Evolutionary conservation across 139 green algal genomes (phyloP), one percentile per base, ranked within the genome.

Genomic region (Asterochloris erici): DNA sequence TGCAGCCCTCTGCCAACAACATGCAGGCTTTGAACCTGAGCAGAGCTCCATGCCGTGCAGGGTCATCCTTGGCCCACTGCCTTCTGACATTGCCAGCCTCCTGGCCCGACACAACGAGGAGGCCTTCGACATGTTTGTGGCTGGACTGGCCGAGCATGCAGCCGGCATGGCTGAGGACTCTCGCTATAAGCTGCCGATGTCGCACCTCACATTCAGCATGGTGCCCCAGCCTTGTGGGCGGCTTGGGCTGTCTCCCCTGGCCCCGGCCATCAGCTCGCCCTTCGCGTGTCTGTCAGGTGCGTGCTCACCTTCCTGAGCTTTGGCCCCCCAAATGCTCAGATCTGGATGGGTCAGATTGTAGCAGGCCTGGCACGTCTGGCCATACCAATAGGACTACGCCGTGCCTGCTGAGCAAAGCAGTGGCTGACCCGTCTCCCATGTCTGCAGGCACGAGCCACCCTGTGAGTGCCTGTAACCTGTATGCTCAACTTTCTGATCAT

Each of bases 261-360:
- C 6, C 62, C 47, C 68, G 63, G 27, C 82, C 15, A 77, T 85
- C 14, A 86, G 82, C 73, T 89, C 83, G 12, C 89, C 89, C 24
- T 92, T 88, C 68, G 83, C 82, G 29, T 78, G 73, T 1, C 83
- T 92, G 17, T 79, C 78, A 63, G 89, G 89, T 23, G 10, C 17
- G 9, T 47, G 16, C 2, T 76, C 4, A 71, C 2, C 21, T 76
- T n/a, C 19, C 70, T 54, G n/a, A 76, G 70, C 23, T 19, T 14
- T 54, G 38, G 6, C 2, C 4, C 38, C 38, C 38, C 38, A 54
- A 6, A 54, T 54, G 38, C 38, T 54, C 38, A 54, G 38, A 54
- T 54, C 38, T 54, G 38, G 38, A 54, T 2, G 6, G 2, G 38
- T 54, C 38, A 54, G 6, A 54, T 6, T 6, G 6, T 54, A 54